Base-by-base conservation (phyloP, 306 rosid genomes). In the Betula pendula region DNA sequence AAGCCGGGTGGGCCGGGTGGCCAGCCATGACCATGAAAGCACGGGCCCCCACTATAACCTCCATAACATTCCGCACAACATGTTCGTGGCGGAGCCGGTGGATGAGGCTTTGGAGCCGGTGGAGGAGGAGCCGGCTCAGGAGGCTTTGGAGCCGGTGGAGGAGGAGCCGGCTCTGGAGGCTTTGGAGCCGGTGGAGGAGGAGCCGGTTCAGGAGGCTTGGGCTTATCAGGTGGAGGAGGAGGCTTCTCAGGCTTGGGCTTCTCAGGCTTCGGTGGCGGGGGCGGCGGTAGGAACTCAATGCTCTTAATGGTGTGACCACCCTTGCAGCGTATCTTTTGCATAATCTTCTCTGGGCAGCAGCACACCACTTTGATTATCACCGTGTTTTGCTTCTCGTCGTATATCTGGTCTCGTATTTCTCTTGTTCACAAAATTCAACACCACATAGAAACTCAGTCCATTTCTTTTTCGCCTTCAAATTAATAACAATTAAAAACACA, bases 351-450 rank as follows among this genome's bases (percentile, higher is more conserved):
- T 1, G 97, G 98, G 65, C 77, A 75, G 35, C 96, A 90, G 19
- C 97, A 90, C 0, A 89, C 90, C 68, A 94, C 98, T 33, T 71
- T 90, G 84, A 92, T 88, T 3, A 15, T 1, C 84, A 94, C 96
- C 0, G 9, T 48, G 79, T 87, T 88, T 6, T 79, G 67, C 81
- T 92, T 89, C 42, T 92, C 90, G 17, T 88, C 86, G 76, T 76
- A 92, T 17, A 27, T 50, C 82, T 89, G 92, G 82, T 84, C 93
- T 83, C 87, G 94, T 85, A 94, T 90, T 87, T 94, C 98, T 95
- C 62, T 83, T 80, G 90, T 88, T 84, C 88, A 76, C 11, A 88
- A 81, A 79, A 71, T 12, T 63, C 59, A 75, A 73, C 72, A 79
- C 45, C 67, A 78, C 33, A 88, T 14, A 75, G 35, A 31, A 72